These are phyloP conservation scores for Cytidiella melzeri DNA, from an alignment of 768 basidiomycete genomes.

Conservation along the genomic window DNA sequence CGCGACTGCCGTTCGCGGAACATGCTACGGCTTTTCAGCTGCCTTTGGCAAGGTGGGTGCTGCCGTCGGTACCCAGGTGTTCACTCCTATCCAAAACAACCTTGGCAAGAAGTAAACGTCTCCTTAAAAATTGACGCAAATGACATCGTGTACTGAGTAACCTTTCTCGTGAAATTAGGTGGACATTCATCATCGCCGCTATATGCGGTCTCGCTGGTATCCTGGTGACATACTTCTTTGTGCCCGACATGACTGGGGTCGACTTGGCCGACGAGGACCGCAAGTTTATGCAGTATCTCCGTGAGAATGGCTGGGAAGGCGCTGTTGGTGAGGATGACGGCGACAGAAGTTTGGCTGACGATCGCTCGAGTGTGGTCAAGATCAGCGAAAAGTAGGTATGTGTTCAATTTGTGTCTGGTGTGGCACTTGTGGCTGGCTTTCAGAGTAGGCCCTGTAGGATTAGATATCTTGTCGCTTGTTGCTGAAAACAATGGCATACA, in stretches of 20 bases:
- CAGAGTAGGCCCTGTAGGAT: no score
- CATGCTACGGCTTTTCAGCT: conserved; percentile 82
- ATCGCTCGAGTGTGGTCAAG: no score
- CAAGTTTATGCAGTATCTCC: conserved; percentile 55
- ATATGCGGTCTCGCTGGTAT: conserved; percentile 60
- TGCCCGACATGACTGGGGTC: conserved; percentile 54
- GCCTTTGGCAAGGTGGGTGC: conserved; percentile 84
- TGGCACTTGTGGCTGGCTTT: no score
- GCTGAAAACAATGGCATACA: no score
- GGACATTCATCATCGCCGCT: conserved; percentile 67
- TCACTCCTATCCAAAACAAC: conserved; percentile 60
- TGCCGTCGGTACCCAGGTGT: conserved; percentile 76
- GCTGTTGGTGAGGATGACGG: conserved; percentile 57
- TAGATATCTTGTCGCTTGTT: no score
- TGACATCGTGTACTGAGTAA: no score
- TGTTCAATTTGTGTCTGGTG: no score
- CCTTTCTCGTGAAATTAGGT: no score
- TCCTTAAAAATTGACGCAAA: no score
- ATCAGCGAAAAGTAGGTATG: no score
- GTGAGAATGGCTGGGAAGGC: conserved; percentile 61
- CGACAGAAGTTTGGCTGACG: no score
- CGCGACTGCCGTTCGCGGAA: conserved; percentile 81
- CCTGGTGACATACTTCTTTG: conserved; percentile 59
- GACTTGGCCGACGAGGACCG: conserved; percentile 64
- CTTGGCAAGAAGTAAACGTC: conserved; percentile 46